Percentiles rank a stretch among this genome's conserved stretches.
phyloP scores from a whole-genome alignment of 495 filamentous ascomycete genomes.

The Halenospora varia region DNA sequence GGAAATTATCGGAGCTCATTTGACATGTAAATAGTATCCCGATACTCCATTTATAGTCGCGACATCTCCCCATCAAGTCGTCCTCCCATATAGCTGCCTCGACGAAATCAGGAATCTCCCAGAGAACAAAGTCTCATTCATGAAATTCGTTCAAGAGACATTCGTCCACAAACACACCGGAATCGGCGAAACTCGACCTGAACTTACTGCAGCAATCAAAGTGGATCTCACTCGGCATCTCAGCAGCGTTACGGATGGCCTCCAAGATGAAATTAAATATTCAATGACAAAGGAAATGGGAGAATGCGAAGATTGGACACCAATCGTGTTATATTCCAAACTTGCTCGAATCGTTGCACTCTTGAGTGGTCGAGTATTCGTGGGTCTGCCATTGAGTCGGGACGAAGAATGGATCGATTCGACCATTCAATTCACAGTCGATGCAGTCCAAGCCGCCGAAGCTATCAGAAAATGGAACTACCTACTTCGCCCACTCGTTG shows the following conservation, averaged over 20 bases:
- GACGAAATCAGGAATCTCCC: conserved; percentile 16
- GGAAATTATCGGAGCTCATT: background rate
- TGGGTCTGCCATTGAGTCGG: conserved; percentile 49
- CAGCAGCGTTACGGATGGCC: conserved; percentile 5
- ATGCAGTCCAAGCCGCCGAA: conserved; percentile 33
- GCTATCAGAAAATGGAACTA: conserved; percentile 26
- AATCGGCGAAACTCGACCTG: background rate
- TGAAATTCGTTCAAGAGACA: background rate
- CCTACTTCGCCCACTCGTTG: conserved; percentile 30
- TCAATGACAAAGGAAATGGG: conserved; percentile 22
- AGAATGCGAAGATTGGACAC: conserved; percentile 30
- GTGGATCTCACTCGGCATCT: conserved; percentile 13
- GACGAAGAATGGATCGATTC: conserved; percentile 52
- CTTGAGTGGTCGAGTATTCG: conserved; percentile 53
- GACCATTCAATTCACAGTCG: conserved; percentile 53
- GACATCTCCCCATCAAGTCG: conserved; percentile 6
- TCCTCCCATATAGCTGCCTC: conserved; percentile 8
- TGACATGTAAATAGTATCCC: conserved; percentile 3
- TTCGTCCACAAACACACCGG: conserved; percentile 7
- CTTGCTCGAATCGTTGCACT: conserved; percentile 48
- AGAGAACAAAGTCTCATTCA: conserved; percentile 16
- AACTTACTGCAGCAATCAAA: conserved; percentile 2
- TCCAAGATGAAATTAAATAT: conserved; percentile 24
- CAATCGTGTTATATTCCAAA: conserved; percentile 33
- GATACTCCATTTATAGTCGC: conserved; percentile 4